These are phyloP conservation scores for Pholiota microspora DNA, from an alignment of 768 basidiomycete species.

Conservation along the genomic window DNA sequence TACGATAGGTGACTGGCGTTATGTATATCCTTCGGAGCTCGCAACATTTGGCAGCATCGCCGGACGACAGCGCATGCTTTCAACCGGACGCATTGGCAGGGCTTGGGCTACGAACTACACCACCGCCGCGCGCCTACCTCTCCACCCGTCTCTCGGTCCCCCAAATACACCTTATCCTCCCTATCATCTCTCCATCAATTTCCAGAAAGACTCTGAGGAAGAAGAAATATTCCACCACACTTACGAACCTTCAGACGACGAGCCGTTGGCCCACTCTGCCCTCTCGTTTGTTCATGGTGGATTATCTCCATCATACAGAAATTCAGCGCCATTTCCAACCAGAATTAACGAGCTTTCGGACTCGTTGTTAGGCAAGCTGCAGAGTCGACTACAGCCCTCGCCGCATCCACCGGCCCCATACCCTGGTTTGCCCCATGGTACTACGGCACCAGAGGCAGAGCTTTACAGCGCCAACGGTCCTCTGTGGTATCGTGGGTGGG, in stretches of 20 bases:
- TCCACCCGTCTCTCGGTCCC: constrained; percentile 67
- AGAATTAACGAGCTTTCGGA: constrained; percentile 75
- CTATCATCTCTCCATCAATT: constrained; percentile 25
- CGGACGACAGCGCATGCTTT: constrained; percentile 70
- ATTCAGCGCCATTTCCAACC: constrained; percentile 80
- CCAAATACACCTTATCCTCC: constrained; percentile 63
- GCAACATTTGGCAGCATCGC: constrained; percentile 75
- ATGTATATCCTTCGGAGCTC: constrained; percentile 81
- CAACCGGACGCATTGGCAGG: constrained; percentile 73
- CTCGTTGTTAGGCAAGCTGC: constrained; percentile 69
- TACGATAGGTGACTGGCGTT: constrained; percentile 79
- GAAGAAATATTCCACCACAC: constrained; percentile 14
- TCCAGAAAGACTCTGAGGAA: constrained; percentile 26
- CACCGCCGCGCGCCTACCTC: constrained; percentile 74
- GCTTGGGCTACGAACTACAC: constrained; percentile 88
- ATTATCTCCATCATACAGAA: constrained; percentile 70
- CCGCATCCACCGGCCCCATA: constrained; percentile 83
- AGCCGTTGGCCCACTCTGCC: constrained; percentile 72
- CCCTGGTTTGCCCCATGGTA: constrained; percentile 62
- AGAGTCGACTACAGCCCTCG: constrained; percentile 60
- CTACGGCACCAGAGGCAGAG: constrained; percentile 64
- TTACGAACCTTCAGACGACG: constrained; percentile 13
- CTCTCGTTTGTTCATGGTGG: constrained; percentile 95
- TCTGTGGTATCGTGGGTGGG: constrained; percentile 95
- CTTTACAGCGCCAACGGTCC: constrained; percentile 81